Percentiles rank a stretch among this genome's conserved stretches.
Conservation (phyloP, 2,329 filamentous ascomycete genomes). For the Zopfia rhizophila region DNA sequence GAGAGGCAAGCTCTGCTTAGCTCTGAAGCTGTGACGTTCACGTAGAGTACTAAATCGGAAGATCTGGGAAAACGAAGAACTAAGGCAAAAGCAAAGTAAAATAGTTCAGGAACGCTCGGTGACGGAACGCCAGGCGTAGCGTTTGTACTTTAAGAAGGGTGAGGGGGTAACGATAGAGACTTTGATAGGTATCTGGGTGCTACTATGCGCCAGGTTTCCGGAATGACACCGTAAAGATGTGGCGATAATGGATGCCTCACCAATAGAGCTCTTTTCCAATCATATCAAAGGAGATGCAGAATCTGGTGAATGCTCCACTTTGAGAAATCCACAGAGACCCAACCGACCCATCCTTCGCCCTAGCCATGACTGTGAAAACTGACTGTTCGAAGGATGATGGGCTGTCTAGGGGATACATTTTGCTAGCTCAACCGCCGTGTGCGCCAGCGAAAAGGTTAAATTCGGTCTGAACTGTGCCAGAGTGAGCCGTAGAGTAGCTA, state of each 20-base stretch:
- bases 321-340: constrained; percentile 26
- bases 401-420: constrained; percentile 35
- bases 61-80: constrained; percentile 2
- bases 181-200: constrained; percentile 16
- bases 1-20: too few relatives aligned
- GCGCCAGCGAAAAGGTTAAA: constrained; percentile 40
- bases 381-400: constrained; percentile 34
- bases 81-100: constrained; percentile 15
- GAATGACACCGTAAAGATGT: constrained; percentile 16
- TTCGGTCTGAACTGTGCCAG: constrained; percentile 23
- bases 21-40: too few relatives aligned
- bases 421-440: constrained; percentile 49
- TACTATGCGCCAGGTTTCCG: too few relatives aligned
- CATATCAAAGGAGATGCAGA: constrained; percentile 8
- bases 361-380: constrained; percentile 21
- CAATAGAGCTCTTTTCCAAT: too few relatives aligned
- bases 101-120: constrained; percentile 14
- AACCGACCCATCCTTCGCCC: constrained; percentile 18
- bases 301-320: constrained; percentile 30
- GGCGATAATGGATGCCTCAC: constrained; percentile 24
- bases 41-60: too few relatives aligned
- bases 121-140: constrained; percentile 10
- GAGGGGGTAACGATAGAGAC: constrained; percentile 5
- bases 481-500: constrained; percentile 28
- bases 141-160: constrained; percentile 22